Percentiles rank a stretch among this genome's conserved stretches.
Conservation (phyloP, 139 green algal genomes). For the Zygnema cylindricum region DNA sequence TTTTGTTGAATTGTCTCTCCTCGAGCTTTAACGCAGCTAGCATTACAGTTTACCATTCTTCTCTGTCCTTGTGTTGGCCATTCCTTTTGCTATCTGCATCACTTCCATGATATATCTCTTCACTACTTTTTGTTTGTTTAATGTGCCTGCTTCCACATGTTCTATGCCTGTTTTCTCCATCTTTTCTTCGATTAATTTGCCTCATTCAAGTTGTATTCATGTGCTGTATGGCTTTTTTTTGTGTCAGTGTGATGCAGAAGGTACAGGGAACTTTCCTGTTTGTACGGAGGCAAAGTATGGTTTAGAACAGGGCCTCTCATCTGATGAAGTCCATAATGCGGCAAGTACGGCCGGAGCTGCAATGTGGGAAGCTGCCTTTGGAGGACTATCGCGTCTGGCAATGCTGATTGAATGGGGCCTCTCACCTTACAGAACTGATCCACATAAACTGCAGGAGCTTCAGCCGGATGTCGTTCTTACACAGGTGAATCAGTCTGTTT, state of each 20-base stretch:
- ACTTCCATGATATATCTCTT: no score
- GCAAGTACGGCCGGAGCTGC: not conserved
- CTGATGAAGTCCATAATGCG: constrained; percentile 37
- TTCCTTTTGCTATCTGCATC: no score
- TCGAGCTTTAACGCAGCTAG: no score
- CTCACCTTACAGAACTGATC: constrained; percentile 67
- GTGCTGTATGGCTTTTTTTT: constrained; percentile 41
- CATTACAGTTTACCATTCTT: no score
- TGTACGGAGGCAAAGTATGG: constrained; percentile 41
- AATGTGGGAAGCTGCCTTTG: constrained; percentile 43
- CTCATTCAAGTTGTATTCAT: constrained; percentile 61
- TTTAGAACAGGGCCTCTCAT: constrained; percentile 1
- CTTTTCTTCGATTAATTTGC: not conserved
- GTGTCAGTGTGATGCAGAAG: constrained; percentile 66
- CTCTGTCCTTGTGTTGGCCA: no score
- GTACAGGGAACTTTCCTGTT: not conserved
- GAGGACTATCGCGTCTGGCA: not conserved
- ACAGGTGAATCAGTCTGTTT: constrained; percentile 59
- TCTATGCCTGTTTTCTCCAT: constrained; percentile 22
- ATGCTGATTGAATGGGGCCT: constrained; percentile 67
- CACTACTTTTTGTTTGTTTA: not conserved
- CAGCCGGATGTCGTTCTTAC: constrained; percentile 73
- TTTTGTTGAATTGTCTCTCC: no score
- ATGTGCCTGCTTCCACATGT: not conserved
- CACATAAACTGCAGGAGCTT: constrained; percentile 59